Evolutionary conservation across 2,329 filamentous ascomycete species (phyloP).

Genomic region (Claviceps arundinis): DNA sequence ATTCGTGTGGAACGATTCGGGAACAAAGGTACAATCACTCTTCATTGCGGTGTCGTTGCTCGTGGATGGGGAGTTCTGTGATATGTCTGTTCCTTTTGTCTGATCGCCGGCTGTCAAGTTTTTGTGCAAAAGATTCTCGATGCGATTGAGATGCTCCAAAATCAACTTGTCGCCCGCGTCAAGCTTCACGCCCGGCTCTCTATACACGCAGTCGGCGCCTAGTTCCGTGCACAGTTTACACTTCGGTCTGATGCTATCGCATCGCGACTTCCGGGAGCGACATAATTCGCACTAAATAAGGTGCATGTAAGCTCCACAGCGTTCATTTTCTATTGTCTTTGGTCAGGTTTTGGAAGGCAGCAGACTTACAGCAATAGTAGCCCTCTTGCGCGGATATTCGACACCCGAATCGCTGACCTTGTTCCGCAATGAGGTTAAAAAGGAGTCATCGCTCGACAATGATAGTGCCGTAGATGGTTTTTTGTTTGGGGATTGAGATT

Average conservation of each 20-base stretch:
- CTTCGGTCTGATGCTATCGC: slow-evolving; percentile 68
- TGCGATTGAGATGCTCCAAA: slow-evolving; percentile 52
- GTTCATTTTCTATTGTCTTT: background rate
- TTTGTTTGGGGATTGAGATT: slow-evolving; percentile 41
- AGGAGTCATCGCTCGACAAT: slow-evolving; percentile 36
- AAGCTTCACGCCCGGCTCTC: slow-evolving; percentile 75
- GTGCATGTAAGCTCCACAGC: background rate
- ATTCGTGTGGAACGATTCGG: too few relatives aligned
- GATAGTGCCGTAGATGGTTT: slow-evolving; percentile 30
- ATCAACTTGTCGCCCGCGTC: slow-evolving; percentile 81
- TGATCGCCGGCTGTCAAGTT: slow-evolving; percentile 11
- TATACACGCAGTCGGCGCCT: slow-evolving; percentile 71
- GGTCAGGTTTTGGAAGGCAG: background rate
- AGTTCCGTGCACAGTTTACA: slow-evolving; percentile 75
- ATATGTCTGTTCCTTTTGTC: slow-evolving; percentile 38
- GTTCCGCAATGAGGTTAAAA: slow-evolving; percentile 44
- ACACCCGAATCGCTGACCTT: slow-evolving; percentile 47
- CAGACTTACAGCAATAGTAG: slow-evolving; percentile 44
- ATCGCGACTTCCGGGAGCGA: slow-evolving; percentile 65
- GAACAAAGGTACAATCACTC: slow-evolving; percentile 16
- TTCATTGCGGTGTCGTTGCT: slow-evolving; percentile 46
- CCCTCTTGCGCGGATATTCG: slow-evolving; percentile 50
- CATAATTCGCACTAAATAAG: slow-evolving; percentile 59
- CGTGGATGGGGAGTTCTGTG: slow-evolving; percentile 50
- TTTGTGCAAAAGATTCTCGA: too few relatives aligned